Base-by-base conservation (phyloP, 805 yeast genomes). In the Kuraishia molischiana region DNA sequence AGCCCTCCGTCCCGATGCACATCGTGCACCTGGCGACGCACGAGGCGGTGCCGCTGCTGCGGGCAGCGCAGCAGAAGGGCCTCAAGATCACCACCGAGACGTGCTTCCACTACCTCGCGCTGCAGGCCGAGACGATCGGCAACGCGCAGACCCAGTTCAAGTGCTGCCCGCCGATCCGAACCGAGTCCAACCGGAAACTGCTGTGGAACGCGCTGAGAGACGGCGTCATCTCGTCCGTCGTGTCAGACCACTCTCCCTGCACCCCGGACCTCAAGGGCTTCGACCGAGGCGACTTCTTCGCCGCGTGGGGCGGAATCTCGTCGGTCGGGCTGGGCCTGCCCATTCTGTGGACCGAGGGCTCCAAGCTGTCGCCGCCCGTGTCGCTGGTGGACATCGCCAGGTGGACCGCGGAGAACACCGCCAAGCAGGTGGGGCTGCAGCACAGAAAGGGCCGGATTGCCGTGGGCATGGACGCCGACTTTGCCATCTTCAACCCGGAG, bases 291-390 rank as follows among this genome's bases (percentile, higher is more conserved):
- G 95, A 89, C 54, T 89, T 89, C 55, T 76, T 89, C 48, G 72
- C 79, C 26, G 95, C 97, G 2, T 89, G 97, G 97, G 97, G 97
- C 26, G 97, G 97, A 8, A 86, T 89, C 30, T 71, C 95, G 2
- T 84, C 95, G 1, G 94, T 89, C 24, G 97, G 97, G 0, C 73
- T 90, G 30, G 97, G 97, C 0, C 66, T 89, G 34, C 84, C 95
- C 0, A 70, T 87, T 29, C 58, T 89, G 37, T 81, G 75, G 69
- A 85, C 95, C 1, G 86, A 81, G 49, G 87, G 84, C 9, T 46
- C 66, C 34, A 70, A 71, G 48, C 57, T 77, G 42, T 48, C 61
- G 3, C 73, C 74, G 2, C 72, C 74, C 2, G 64, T 79, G 3
- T 46, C 70, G 0, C 52, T 84, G 3, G 54, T 63, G 2, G 87